Conservation (phyloP, 2,329 filamentous ascomycete genomes). For the Xylariaceae sp. region DNA sequence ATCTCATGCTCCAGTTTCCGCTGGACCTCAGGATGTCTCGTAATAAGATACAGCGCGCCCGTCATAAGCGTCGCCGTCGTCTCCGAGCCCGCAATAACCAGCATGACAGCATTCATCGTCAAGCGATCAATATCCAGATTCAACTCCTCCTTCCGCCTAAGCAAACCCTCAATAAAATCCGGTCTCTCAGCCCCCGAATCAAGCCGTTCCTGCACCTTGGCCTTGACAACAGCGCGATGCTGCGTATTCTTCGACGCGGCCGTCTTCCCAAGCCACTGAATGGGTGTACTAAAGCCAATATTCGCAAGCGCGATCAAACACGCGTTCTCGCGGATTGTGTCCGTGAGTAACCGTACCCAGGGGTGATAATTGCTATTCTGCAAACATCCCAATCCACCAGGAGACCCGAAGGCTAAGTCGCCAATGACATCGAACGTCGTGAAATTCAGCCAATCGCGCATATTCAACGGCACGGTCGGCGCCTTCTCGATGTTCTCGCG, state of each 20-base stretch:
- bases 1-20: constrained; percentile 37
- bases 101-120: constrained; percentile 25
- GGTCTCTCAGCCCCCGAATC: constrained; percentile 28
- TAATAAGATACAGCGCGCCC: constrained; percentile 37
- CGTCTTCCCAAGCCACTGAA: constrained; percentile 19
- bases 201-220: constrained; percentile 29
- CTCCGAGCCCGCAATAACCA: constrained; percentile 45
- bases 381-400: constrained; percentile 35
- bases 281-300: constrained; percentile 18
- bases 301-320: constrained; percentile 17
- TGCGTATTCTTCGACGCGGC: constrained; percentile 20
- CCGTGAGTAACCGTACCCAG: constrained; percentile 33
- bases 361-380: constrained; percentile 32
- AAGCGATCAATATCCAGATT: constrained; percentile 21
- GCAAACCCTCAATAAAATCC: constrained; percentile 33
- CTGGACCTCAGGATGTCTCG: constrained; percentile 34
- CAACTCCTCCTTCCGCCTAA: constrained; percentile 28
- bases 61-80: constrained; percentile 45
- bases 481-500: constrained; percentile 28
- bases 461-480: constrained; percentile 26
- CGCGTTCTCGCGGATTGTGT: constrained; percentile 26
- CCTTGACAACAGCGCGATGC: constrained; percentile 21
- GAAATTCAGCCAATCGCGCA: constrained; percentile 38
- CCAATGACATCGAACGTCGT: constrained; percentile 42
- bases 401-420: constrained; percentile 43